phyloP scores from a whole-genome alignment of 116 monocot species.

The Cymodocea nodosa region DNA sequence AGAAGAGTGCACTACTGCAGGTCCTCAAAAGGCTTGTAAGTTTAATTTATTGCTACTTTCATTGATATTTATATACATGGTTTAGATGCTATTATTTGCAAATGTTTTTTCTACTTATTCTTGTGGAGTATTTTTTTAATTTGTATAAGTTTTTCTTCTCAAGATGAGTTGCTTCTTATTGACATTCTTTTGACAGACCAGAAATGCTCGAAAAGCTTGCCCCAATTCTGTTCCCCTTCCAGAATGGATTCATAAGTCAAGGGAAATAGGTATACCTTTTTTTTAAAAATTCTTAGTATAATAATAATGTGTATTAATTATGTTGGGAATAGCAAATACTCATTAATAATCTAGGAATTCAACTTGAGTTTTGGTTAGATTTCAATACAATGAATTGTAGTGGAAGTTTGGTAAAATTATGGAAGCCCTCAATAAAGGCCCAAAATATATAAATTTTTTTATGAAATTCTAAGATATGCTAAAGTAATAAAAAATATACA shows the following conservation, averaged over 20 bases:
- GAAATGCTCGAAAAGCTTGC: constrained; percentile 92
- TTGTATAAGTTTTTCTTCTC: not conserved
- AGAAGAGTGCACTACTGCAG: constrained; percentile 52
- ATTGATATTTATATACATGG: not conserved
- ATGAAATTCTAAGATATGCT: too few relatives aligned
- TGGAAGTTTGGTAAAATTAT: too few relatives aligned
- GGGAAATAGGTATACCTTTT: constrained; percentile 49
- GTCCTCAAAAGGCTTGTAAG: constrained; percentile 77
- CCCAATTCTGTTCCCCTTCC: constrained; percentile 61
- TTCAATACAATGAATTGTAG: too few relatives aligned
- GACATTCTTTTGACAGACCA: constrained; percentile 40
- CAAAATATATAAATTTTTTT: too few relatives aligned
- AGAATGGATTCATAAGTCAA: constrained; percentile 81
- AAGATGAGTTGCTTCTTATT: not conserved
- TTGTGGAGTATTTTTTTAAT: not conserved
- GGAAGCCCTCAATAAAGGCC: too few relatives aligned
- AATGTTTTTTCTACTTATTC: not conserved
- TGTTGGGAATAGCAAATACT: too few relatives aligned
- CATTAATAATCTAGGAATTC: too few relatives aligned
- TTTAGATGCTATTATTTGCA: not conserved
- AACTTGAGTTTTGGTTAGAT: too few relatives aligned
- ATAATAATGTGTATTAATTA: too few relatives aligned
- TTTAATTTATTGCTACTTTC: not conserved
- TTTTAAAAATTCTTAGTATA: too few relatives aligned
- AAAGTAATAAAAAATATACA: too few relatives aligned